A percentile compares a stretch with the other conserved stretches of the same genome.
Conservation (phyloP, 805 yeast genomes). For the Hanseniaspora meyeri region DNA sequence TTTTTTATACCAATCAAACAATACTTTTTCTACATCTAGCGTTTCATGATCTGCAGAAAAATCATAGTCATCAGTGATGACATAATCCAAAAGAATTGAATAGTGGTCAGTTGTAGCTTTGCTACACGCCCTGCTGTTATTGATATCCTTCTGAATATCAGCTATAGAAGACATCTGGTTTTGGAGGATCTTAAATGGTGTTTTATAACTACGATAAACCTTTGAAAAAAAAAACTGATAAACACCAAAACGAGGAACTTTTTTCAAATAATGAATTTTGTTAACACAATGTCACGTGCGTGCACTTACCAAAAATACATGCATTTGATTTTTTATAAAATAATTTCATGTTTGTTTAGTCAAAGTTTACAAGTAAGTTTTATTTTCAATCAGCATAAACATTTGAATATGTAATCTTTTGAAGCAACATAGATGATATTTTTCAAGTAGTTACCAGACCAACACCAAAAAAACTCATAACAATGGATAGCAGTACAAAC, state of each 20-base stretch:
- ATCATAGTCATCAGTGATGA: conserved; percentile 6
- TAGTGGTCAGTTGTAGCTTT: background rate
- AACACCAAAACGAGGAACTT: too few species aligned
- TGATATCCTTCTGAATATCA: background rate
- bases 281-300: background rate
- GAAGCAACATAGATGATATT: too few species aligned
- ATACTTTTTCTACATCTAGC: background rate
- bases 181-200: too few species aligned
- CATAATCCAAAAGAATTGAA: conserved; percentile 1
- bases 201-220: background rate
- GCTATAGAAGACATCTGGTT: background rate
- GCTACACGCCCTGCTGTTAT: background rate
- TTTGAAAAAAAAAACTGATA: too few species aligned
- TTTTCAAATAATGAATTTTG: too few species aligned
- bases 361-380: too few species aligned
- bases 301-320: too few species aligned
- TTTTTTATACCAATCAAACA: conserved; percentile 3
- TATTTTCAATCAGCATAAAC: background rate
- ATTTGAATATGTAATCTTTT: background rate
- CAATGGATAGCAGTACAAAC: too few species aligned
- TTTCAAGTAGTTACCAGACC: too few species aligned
- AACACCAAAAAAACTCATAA: too few species aligned
- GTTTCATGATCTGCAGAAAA: background rate
- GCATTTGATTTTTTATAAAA: too few species aligned
- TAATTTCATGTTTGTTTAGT: too few species aligned